Evolutionary conservation across 140 eudicot genomes (phyloP).

Genomic region (Bidens hawaiensis): DNA sequence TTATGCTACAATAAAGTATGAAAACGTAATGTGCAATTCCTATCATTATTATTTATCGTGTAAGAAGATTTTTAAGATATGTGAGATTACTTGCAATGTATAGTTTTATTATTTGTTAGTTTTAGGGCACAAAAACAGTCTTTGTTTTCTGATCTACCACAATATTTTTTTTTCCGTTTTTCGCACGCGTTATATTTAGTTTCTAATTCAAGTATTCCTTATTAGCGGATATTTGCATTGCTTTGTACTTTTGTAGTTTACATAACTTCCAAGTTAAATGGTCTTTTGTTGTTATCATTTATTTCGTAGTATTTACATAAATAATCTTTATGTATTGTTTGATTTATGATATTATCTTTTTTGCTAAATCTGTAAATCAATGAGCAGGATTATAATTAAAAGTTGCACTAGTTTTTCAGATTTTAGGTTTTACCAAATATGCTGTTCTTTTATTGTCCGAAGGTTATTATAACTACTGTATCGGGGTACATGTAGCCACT

Average conservation of each 20-base stretch:
- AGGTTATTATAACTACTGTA: not conserved
- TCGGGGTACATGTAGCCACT: not conserved
- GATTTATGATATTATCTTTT: not conserved
- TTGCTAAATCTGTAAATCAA: too few relatives aligned
- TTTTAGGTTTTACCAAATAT: not conserved
- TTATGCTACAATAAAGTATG: not conserved
- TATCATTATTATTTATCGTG: not conserved
- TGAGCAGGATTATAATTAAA: not conserved
- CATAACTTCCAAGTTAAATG: not conserved
- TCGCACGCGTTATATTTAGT: not conserved
- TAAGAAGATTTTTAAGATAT: not conserved
- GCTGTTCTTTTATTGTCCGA: not conserved
- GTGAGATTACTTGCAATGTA: not conserved
- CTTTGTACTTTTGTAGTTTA: not conserved
- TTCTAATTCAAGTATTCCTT: not conserved
- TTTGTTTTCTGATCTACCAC: not conserved
- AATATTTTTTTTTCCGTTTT: not conserved
- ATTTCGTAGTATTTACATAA: not conserved
- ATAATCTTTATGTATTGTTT: not conserved
- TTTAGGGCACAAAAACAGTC: not conserved
- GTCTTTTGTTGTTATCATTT: not conserved
- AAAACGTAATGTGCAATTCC: not conserved
- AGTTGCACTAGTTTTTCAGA: not conserved
- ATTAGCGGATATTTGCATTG: constrained; percentile 1
- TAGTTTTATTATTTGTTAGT: not conserved